Base-by-base conservation (phyloP, 2,329 filamentous ascomycete genomes). In the Dothistroma septosporum region DNA sequence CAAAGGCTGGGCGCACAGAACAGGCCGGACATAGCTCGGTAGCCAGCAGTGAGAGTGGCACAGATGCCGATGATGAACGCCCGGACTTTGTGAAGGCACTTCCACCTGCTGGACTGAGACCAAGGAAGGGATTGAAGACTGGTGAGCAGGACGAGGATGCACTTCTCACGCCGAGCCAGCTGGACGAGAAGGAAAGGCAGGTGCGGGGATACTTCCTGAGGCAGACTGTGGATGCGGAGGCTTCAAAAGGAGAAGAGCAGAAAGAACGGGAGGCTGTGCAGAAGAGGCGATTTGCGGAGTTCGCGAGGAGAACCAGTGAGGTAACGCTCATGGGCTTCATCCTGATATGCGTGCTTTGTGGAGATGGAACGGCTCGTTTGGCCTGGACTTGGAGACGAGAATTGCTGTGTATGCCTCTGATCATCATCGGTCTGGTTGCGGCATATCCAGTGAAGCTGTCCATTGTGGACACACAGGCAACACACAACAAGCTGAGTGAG, bases 51-150 rank as follows among this genome's bases (percentile, higher is more conserved):
- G 92, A 96, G 68, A 96, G 92, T 73, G 93, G 93, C 24, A 96
- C 92, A 19, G 93, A 97, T 73, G 93, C 93, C 44, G 93, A 97
- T 70, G 93, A 97, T 77, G 93, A 97, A 75, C 89, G 92, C 64
- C 80, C 48, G 74, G 77, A 11, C 5, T 87, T 93, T 67, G 80
- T 96, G 59, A 94, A 89, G 73, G 89, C 92, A 0, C 78, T 97
- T 22, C 92, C 93, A 1, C 90, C 92, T 2, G 90, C 92, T 1
- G 87, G 83, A n/a, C 68, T 82, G 9, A 83, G 86, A 62, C 81
- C 85, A 33, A 87, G 89, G 72, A 97, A 96, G 76, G 92, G 92
- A 8, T 75, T 96, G 53, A 83, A 88, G 61, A 87, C 84, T 61
- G 66, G 73, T 35, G 72, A 74, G 59, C 68, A 74, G 31, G 70